A percentile compares a stretch with the other conserved stretches of the same genome.
phyloP scores from a whole-genome alignment of 2,329 filamentous ascomycete genomes.

The Microsporum canis region DNA sequence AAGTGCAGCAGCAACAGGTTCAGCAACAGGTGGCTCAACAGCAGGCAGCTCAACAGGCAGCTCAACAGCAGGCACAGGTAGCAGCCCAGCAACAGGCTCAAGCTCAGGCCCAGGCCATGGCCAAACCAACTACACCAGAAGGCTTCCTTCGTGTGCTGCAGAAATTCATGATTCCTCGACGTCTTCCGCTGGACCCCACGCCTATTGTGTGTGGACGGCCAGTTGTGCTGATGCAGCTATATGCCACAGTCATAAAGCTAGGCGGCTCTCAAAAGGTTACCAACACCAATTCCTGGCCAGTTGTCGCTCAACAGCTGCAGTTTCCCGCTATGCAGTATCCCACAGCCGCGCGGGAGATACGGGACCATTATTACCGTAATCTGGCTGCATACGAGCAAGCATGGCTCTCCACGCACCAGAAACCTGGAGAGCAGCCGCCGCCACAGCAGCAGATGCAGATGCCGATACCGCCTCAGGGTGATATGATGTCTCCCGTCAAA shows the following conservation, averaged over 20 bases:
- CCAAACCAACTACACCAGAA: conserved; percentile 43
- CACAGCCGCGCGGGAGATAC: conserved; percentile 56
- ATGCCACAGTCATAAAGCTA: conserved; percentile 61
- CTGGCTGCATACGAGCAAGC: conserved; percentile 61
- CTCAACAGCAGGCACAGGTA: conserved; percentile 2
- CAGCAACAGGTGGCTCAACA: conserved; percentile 67
- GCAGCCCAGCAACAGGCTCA: conserved; percentile 36
- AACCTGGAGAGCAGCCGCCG: conserved; percentile 27
- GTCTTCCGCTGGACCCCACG: conserved; percentile 60
- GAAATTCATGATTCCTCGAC: conserved; percentile 64
- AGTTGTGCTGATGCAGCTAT: conserved; percentile 65
- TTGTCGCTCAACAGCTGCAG: conserved; percentile 53
- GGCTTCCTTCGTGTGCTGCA: conserved; percentile 65
- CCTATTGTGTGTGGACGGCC: conserved; percentile 63
- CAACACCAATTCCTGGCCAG: conserved; percentile 59
- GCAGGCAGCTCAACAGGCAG: conserved; percentile 37
- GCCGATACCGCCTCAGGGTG: conserved; percentile 32
- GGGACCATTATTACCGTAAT: conserved; percentile 63
- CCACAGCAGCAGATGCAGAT: conserved; percentile 14
- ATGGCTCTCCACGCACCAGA: conserved; percentile 35
- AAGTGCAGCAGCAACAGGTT: conserved; percentile 30
- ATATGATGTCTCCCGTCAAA: conserved; percentile 33
- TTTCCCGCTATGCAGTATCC: conserved; percentile 54
- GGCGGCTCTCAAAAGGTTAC: conserved; percentile 68
- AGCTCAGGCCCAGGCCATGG: conserved; percentile 32